phyloP scores from a whole-genome alignment of 1,284 basidiomycete species.

The Irpex sp. region DNA sequence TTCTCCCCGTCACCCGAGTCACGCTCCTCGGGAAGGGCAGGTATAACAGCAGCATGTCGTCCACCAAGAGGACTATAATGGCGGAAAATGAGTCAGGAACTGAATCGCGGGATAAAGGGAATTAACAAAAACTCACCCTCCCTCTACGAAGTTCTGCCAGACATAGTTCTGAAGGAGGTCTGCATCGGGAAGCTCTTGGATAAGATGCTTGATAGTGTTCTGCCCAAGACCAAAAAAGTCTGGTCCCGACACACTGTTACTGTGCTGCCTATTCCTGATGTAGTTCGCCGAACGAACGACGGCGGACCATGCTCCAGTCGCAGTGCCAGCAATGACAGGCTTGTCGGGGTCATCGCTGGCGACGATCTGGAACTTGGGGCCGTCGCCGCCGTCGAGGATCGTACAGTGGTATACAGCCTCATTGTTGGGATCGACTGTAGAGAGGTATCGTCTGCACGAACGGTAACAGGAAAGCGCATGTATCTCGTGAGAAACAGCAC shows the following conservation, averaged over 20 bases:
- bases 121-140: slow-evolving; percentile 54
- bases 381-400: slow-evolving; percentile 79
- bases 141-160: slow-evolving; percentile 78
- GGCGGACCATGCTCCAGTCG: slow-evolving; percentile 78
- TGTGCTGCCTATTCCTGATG: slow-evolving; percentile 73
- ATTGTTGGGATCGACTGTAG: slow-evolving; percentile 58
- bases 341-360: slow-evolving; percentile 63
- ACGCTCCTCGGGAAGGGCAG: slow-evolving; percentile 66
- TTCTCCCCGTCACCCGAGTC: slow-evolving; percentile 15
- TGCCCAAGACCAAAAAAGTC: slow-evolving; percentile 82
- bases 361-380: slow-evolving; percentile 77
- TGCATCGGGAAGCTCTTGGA: slow-evolving; percentile 73
- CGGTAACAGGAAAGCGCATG: background rate
- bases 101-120: background rate
- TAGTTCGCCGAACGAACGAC: slow-evolving; percentile 77
- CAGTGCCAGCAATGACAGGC: slow-evolving; percentile 74
- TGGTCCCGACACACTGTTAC: slow-evolving; percentile 79
- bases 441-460: slow-evolving; percentile 60
- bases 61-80: slow-evolving; percentile 61
- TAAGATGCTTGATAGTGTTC: slow-evolving; percentile 81
- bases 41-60: slow-evolving; percentile 73
- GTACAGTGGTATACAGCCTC: slow-evolving; percentile 77
- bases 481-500: slow-evolving; percentile 11
- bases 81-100: slow-evolving; percentile 8
- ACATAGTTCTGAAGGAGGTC: slow-evolving; percentile 71